These are phyloP conservation scores for Saccharomycopsis oosterbeekiorum DNA, from an alignment of 805 yeast genomes.

Conservation along the genomic window DNA sequence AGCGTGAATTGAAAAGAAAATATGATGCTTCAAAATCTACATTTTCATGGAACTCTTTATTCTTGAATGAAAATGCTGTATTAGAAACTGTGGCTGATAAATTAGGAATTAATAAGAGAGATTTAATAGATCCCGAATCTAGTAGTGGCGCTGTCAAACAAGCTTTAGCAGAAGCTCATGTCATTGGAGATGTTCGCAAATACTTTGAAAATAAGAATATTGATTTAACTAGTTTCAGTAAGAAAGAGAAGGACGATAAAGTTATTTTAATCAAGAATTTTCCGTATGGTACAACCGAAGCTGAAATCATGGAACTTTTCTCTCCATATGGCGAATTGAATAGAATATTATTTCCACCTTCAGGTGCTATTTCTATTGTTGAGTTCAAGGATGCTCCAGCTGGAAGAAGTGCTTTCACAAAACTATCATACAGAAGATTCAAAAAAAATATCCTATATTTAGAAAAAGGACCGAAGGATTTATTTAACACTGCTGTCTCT, in stretches of 20 bases:
- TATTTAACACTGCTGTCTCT: constrained; percentile 43
- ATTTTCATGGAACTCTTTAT: constrained; percentile 92
- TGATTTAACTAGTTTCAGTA: constrained; percentile 62
- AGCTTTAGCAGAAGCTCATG: constrained; percentile 95
- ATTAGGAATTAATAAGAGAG: constrained; percentile 74
- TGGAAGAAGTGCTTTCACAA: constrained; percentile 84
- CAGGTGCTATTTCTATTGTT: constrained; percentile 91
- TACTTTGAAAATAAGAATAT: constrained; percentile 82
- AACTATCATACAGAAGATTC: constrained; percentile 77
- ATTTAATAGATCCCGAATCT: constrained; percentile 78
- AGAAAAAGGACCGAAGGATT: constrained; percentile 86
- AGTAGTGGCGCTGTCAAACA: constrained; percentile 88
- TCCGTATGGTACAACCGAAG: constrained; percentile 74
- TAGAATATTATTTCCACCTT: constrained; percentile 86
- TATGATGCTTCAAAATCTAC: constrained; percentile 77
- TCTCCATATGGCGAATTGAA: constrained; percentile 69
- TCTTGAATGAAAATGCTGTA: constrained; percentile 85
- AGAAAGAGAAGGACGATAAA: constrained; percentile 66
- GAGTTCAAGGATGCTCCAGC: constrained; percentile 76
- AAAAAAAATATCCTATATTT: constrained; percentile 80
- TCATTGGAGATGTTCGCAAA: constrained; percentile 79
- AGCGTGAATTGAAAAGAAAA: constrained; percentile 72
- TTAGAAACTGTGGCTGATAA: constrained; percentile 79
- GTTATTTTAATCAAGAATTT: constrained; percentile 82
- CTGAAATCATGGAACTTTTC: constrained; percentile 77